phyloP scores from a whole-genome alignment of 1,139 yeast genomes.

The Debaryomyces udenii region DNA sequence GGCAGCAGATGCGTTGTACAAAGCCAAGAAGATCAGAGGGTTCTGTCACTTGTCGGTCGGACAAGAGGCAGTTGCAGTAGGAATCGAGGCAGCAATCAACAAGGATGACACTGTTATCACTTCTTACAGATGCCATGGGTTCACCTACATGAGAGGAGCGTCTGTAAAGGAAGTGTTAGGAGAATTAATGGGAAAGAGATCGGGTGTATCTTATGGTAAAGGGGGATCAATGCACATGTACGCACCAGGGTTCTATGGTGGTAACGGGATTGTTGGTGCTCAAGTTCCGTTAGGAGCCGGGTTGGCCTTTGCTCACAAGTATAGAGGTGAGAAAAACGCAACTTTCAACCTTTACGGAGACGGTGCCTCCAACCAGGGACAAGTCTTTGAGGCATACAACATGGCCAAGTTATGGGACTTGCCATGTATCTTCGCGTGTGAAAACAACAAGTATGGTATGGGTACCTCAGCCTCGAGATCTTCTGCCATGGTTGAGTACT shows the following conservation, averaged over 20 bases:
- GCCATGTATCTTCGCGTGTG: slow-evolving; percentile 94
- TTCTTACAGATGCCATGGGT: slow-evolving; percentile 98
- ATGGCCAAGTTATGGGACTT: slow-evolving; percentile 99
- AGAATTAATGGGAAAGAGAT: slow-evolving; percentile 94
- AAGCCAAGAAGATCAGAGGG: slow-evolving; percentile 97
- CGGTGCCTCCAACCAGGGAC: slow-evolving; percentile 99
- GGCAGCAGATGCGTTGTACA: slow-evolving; percentile 97
- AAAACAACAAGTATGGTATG: slow-evolving; percentile 99
- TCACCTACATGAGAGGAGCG: slow-evolving; percentile 94
- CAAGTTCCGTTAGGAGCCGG: slow-evolving; percentile 99
- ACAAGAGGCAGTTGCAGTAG: slow-evolving; percentile 98
- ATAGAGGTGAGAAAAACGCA: slow-evolving; percentile 78
- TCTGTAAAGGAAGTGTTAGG: slow-evolving; percentile 89
- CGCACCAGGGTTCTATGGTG: slow-evolving; percentile 94
- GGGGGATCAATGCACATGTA: slow-evolving; percentile 99
- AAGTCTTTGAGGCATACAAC: slow-evolving; percentile 94
- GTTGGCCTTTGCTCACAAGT: slow-evolving; percentile 95
- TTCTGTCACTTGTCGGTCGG: slow-evolving; percentile 99
- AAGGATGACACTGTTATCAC: slow-evolving; percentile 87
- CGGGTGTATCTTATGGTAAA: slow-evolving; percentile 95
- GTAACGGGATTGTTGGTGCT: slow-evolving; percentile 99
- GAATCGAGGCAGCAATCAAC: slow-evolving; percentile 93
- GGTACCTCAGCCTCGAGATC: slow-evolving; percentile 98
- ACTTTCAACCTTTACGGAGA: slow-evolving; percentile 94
- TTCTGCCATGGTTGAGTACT: slow-evolving; percentile 93